phyloP scores from a whole-genome alignment of 1,284 basidiomycete genomes.

The Rhodofomes roseus region DNA sequence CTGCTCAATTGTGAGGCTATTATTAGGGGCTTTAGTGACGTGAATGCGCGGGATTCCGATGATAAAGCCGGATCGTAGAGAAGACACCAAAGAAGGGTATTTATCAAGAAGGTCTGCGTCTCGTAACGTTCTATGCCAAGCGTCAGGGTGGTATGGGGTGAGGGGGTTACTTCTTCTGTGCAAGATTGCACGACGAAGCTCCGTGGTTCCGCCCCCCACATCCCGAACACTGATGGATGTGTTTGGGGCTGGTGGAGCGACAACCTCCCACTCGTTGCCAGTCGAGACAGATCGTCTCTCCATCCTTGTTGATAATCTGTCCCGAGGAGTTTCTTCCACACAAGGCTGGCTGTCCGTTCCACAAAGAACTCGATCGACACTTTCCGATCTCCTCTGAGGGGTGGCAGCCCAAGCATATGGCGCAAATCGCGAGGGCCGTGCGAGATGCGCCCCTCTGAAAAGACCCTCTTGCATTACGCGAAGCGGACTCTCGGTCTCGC shows the following conservation, averaged over 20 bases:
- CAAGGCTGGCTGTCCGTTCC: not conserved
- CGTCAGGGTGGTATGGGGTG: not conserved
- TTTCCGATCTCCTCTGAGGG: not conserved
- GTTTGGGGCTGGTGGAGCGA: not conserved
- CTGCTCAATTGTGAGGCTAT: not conserved
- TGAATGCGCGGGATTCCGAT: not conserved
- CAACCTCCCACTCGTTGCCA: not conserved
- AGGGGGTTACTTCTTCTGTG: not conserved
- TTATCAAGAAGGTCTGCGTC: not conserved
- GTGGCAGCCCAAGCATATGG: not conserved
- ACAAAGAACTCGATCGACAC: not conserved
- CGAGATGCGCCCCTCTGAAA: not conserved
- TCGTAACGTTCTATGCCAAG: not conserved
- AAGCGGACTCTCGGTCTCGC: no score
- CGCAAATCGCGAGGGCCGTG: not conserved
- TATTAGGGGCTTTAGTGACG: not conserved
- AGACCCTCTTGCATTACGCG: not conserved
- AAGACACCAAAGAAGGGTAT: not conserved
- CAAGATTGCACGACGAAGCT: not conserved
- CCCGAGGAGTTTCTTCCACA: not conserved
- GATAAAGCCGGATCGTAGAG: not conserved
- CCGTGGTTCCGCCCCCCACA: not conserved
- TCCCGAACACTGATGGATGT: not conserved
- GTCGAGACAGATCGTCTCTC: not conserved
- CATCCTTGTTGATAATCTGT: not conserved